These are phyloP conservation scores for Agastache rugosa DNA, from an alignment of 257 asterid genomes.

Conservation along the genomic window DNA sequence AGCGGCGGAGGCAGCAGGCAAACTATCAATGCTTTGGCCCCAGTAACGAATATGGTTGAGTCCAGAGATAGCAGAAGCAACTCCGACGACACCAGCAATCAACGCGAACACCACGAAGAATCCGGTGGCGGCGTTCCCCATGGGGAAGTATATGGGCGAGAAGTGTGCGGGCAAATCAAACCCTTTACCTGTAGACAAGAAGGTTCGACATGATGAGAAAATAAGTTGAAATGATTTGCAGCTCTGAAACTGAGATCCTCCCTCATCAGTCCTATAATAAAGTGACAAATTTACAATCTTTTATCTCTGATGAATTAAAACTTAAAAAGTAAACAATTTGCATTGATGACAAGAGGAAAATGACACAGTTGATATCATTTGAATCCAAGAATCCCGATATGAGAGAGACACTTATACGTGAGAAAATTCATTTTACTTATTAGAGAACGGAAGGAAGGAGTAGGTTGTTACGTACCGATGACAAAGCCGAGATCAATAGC, in stretches of 20 bases:
- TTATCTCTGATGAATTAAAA: no score
- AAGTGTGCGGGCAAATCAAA: conserved; percentile 74
- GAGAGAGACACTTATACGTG: no score
- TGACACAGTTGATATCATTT: no score
- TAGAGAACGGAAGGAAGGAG: no score
- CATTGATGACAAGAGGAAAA: no score
- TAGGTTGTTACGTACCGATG: conserved; percentile 54
- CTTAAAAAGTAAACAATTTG: no score
- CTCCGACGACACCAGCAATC: conserved; percentile 84
- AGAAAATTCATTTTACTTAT: no score
- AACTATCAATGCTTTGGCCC: conserved; percentile 52
- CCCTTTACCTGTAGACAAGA: conserved; percentile 59
- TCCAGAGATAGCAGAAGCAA: conserved; percentile 72
- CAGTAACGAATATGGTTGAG: conserved; percentile 60
- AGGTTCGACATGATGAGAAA: neutral
- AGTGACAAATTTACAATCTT: no score
- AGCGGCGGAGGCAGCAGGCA: conserved; percentile 70
- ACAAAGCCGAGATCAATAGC: conserved; percentile 78
- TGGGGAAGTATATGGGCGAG: conserved; percentile 85
- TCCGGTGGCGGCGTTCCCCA: conserved; percentile 96
- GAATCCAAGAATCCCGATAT: no score
- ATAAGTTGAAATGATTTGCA: neutral
- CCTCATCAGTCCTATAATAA: no score
- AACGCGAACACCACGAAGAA: conserved; percentile 78
- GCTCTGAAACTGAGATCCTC: neutral